Evolutionary conservation across 1,139 yeast genomes (phyloP), one percentile per base, ranked within the genome.

Genomic region (Taphrina deformans): DNA sequence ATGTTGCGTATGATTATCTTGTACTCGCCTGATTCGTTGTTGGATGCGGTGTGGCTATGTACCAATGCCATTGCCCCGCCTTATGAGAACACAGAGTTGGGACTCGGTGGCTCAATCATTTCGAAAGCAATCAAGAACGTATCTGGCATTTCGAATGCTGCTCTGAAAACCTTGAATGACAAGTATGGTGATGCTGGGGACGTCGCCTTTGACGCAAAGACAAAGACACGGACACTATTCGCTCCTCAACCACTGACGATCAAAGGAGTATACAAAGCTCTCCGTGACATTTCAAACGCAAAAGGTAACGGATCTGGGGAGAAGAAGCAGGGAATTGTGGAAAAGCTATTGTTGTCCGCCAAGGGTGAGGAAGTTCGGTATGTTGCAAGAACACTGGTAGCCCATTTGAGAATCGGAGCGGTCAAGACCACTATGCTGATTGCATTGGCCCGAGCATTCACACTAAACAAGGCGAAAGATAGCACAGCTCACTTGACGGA

Each of bases 371-470:
- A 93, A 75, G 96, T 98, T 14, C 93, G 93, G 73, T 93, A 86
- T 73, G 79, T 93, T 68, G 88, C 93, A 68, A 82, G 99, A 71
- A 89, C 97, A 7, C 77, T 93, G 67, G 98, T 93, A 73, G 96
- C 98, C 1, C 93, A 93, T 71, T 78, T 93, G 69, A 81, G 99
- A 71, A 93, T 95, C 68, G 97, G 97, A 0, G 82, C 93, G 69
- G 98, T 97, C 0, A 98, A 92, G 71, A 92, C 91, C 72, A 88
- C 97, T 0, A 96, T 93, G 0, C 78, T 92, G 55, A 83, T 88
- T 2, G 88, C 95, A 0, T 78, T 93, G 62, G 88, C 97, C 0
- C 95, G 90, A 73, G 96, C 97, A 0, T 83, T 92, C 70, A 81
- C 86, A 1, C 81, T 82, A 18, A 84, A 81, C 74, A 96, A 89